A percentile compares a stretch with the other conserved stretches of the same genome.
Conservation (phyloP, 441 rosid genomes). For the Adansonia madagascariensis region DNA sequence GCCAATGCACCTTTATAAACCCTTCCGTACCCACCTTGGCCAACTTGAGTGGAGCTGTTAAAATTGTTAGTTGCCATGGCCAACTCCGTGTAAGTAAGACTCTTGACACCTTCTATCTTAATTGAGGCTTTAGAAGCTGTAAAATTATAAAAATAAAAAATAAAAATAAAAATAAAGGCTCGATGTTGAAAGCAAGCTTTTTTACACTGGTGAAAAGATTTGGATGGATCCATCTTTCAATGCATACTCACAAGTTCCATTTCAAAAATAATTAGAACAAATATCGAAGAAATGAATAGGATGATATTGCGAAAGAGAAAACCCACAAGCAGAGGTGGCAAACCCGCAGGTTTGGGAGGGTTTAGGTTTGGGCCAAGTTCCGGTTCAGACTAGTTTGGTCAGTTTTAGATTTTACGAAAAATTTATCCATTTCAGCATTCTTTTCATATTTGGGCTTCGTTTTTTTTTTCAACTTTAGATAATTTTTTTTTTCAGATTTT, state of each 20-base stretch:
- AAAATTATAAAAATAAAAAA: background rate
- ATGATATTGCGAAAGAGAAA: background rate
- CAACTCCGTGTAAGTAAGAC: slow-evolving; percentile 75
- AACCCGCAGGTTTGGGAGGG: background rate
- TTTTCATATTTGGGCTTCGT: background rate
- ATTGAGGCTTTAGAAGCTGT: slow-evolving; percentile 67
- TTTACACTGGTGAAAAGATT: slow-evolving; percentile 14
- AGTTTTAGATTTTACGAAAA: background rate
- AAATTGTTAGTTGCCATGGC: slow-evolving; percentile 79
- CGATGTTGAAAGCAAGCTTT: slow-evolving; percentile 26
- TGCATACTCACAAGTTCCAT: background rate
- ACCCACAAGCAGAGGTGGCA: background rate
- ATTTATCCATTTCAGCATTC: background rate
- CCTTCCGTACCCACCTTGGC: slow-evolving; percentile 96
- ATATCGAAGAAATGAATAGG: slow-evolving; percentile 1
- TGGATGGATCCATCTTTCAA: background rate
- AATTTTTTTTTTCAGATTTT: background rate
- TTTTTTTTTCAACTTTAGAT: background rate
- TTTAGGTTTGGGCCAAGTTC: background rate
- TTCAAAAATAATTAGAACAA: background rate
- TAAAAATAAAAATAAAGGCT: background rate
- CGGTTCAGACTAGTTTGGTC: background rate
- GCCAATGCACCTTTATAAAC: slow-evolving; percentile 77
- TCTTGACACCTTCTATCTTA: slow-evolving; percentile 85
- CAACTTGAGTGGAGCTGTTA: slow-evolving; percentile 65